These are phyloP conservation scores for Pestalotiopsis sp. DNA, from an alignment of 2,329 filamentous ascomycete genomes.

Conservation along the genomic window DNA sequence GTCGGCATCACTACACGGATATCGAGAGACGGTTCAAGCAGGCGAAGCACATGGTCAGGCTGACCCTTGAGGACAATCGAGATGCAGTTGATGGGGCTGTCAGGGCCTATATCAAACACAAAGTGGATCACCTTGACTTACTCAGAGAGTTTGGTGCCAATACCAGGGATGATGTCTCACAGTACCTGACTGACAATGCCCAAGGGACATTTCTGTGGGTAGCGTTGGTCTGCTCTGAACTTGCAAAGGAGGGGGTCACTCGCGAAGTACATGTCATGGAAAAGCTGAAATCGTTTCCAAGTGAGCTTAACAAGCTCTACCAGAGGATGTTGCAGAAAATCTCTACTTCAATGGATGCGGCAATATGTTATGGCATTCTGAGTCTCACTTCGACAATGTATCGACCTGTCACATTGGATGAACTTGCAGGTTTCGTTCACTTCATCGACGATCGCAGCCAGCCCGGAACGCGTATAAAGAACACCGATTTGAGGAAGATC, in stretches of 20 bases:
- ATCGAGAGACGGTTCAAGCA: conserved; percentile 35
- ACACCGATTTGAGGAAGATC: no score
- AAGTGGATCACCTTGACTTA: conserved; percentile 22
- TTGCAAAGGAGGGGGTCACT: conserved; percentile 18
- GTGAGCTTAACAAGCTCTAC: conserved; percentile 38
- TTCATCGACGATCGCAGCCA: no score
- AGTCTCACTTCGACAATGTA: conserved; percentile 28
- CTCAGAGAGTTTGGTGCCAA: background rate
- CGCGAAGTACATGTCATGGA: conserved; percentile 12
- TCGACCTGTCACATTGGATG: conserved; percentile 36
- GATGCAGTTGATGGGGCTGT: conserved; percentile 36
- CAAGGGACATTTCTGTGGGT: conserved; percentile 46
- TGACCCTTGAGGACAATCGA: conserved; percentile 40
- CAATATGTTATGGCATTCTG: conserved; percentile 36
- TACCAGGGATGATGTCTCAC: background rate
- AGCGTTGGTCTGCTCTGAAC: conserved; percentile 37
- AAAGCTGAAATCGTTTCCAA: conserved; percentile 26
- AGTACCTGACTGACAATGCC: conserved; percentile 25
- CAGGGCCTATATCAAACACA: conserved; percentile 34
- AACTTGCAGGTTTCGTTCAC: conserved; percentile 25
- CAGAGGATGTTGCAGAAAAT: conserved; percentile 38
- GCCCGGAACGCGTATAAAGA: no score
- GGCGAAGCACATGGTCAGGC: conserved; percentile 21
- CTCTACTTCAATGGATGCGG: conserved; percentile 23
- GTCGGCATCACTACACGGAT: conserved; percentile 35